Conservation (phyloP, 441 rosid genomes). For the Euphorbia schlechtendalii region DNA sequence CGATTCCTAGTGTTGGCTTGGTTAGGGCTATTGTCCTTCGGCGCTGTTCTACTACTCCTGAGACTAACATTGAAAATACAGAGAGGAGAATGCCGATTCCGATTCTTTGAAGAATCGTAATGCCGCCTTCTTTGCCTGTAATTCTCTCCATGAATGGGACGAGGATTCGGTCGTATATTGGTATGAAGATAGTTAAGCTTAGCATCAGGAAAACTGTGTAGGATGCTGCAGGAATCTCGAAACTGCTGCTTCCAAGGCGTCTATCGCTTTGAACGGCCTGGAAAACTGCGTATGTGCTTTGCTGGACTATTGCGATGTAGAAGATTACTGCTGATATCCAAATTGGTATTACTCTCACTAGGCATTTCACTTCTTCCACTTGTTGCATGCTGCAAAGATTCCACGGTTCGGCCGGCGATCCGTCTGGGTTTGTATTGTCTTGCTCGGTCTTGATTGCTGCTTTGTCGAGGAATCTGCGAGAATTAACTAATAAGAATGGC, state of each 20-base stretch:
- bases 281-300: conserved; percentile 54
- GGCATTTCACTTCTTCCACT: conserved; percentile 77
- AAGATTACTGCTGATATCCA: conserved; percentile 45
- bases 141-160: conserved; percentile 49
- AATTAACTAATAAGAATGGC: no score
- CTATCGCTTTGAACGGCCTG: conserved; percentile 71
- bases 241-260: conserved; percentile 38
- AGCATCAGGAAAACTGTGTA: conserved; percentile 66
- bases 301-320: conserved; percentile 48
- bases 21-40: conserved; percentile 54
- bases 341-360: conserved; percentile 59
- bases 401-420: conserved; percentile 67
- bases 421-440: conserved; percentile 48
- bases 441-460: conserved; percentile 49
- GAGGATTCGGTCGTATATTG: conserved; percentile 50
- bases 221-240: conserved; percentile 65
- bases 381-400: conserved; percentile 72
- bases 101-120: conserved; percentile 65
- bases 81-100: conserved; percentile 51
- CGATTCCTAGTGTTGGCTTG: conserved; percentile 52
- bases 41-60: conserved; percentile 45
- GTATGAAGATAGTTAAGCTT: conserved; percentile 49
- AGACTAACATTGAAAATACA: conserved; percentile 35
- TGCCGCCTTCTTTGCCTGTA: conserved; percentile 61
- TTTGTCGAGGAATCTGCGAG: conserved; percentile 39